phyloP scores from a whole-genome alignment of 331 rosid species.

The Malus hybrid region DNA sequence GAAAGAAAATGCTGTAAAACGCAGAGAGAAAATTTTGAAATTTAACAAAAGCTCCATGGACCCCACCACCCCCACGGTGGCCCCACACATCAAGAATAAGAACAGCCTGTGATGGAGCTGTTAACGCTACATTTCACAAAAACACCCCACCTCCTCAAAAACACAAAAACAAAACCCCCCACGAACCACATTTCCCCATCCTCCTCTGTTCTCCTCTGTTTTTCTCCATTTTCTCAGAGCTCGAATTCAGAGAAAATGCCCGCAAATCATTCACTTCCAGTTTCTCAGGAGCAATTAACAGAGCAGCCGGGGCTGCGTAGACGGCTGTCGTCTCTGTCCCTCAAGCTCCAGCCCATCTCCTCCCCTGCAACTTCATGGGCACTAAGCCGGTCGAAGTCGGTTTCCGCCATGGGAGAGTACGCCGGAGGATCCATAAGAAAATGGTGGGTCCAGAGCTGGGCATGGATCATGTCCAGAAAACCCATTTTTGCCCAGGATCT shows the following conservation, averaged over 20 bases:
- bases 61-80: slow-evolving; percentile 14
- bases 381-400: slow-evolving; percentile 52
- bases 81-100: slow-evolving; percentile 31
- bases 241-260: slow-evolving; percentile 15
- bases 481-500: slow-evolving; percentile 75
- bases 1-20: not conserved
- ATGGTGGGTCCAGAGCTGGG: slow-evolving; percentile 83
- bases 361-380: slow-evolving; percentile 54
- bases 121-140: slow-evolving; percentile 21
- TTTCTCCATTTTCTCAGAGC: slow-evolving; percentile 2
- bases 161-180: not conserved
- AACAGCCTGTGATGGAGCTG: slow-evolving; percentile 64
- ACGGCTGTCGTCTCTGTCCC: slow-evolving; percentile 61
- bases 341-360: slow-evolving; percentile 43
- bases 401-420: slow-evolving; percentile 55
- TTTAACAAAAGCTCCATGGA: not conserved
- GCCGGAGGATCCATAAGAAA: slow-evolving; percentile 50
- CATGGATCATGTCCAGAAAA: slow-evolving; percentile 65
- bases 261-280: slow-evolving; percentile 43
- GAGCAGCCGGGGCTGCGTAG: slow-evolving; percentile 40
- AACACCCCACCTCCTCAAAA: not conserved
- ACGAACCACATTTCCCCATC: slow-evolving; percentile 1
- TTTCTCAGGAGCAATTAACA: slow-evolving; percentile 31
- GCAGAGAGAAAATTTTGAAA: not conserved
- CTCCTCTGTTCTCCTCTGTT: not conserved